Percentiles rank a stretch among this genome's conserved stretches.
phyloP scores from a whole-genome alignment of 306 rosid species.

The Inga leiocalycina region DNA sequence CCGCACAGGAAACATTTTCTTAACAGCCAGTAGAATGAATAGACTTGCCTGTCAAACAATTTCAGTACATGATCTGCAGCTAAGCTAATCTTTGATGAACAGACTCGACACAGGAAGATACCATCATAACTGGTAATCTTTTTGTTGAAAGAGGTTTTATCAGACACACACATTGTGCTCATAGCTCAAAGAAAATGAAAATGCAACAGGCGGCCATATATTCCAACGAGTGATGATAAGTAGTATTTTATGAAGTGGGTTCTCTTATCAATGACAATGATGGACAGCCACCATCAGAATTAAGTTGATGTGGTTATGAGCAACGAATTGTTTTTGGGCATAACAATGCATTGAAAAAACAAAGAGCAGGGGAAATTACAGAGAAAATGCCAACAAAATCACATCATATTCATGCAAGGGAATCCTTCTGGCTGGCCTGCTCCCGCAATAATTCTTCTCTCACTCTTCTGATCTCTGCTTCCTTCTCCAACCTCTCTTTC shows the following conservation, averaged over 20 bases:
- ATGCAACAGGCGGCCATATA: slow-evolving; percentile 8
- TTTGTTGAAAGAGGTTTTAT: neutral
- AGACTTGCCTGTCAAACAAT: slow-evolving; percentile 13
- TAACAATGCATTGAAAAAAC: slow-evolving; percentile 34
- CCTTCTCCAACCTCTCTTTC: slow-evolving; percentile 80
- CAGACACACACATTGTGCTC: neutral
- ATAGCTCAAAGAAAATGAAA: neutral
- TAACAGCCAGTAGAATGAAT: neutral
- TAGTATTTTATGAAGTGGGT: slow-evolving; percentile 20
- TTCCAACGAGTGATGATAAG: slow-evolving; percentile 23
- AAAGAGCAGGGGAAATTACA: slow-evolving; percentile 30
- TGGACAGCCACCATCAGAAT: slow-evolving; percentile 28
- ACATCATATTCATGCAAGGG: slow-evolving; percentile 54
- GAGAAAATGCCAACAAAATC: slow-evolving; percentile 13
- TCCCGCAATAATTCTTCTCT: slow-evolving; percentile 71
- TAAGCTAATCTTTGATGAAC: slow-evolving; percentile 1
- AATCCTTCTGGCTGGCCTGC: slow-evolving; percentile 62
- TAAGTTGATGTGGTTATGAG: slow-evolving; percentile 19
- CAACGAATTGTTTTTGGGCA: slow-evolving; percentile 33
- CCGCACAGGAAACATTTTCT: slow-evolving; percentile 17
- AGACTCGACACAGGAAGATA: neutral
- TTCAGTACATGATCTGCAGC: neutral
- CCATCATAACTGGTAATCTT: neutral
- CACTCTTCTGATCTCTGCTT: slow-evolving; percentile 82
- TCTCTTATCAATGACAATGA: slow-evolving; percentile 1